Conservation (phyloP, 192 early-diverging fungal genomes). For the Chytriomyces hyalinus region DNA sequence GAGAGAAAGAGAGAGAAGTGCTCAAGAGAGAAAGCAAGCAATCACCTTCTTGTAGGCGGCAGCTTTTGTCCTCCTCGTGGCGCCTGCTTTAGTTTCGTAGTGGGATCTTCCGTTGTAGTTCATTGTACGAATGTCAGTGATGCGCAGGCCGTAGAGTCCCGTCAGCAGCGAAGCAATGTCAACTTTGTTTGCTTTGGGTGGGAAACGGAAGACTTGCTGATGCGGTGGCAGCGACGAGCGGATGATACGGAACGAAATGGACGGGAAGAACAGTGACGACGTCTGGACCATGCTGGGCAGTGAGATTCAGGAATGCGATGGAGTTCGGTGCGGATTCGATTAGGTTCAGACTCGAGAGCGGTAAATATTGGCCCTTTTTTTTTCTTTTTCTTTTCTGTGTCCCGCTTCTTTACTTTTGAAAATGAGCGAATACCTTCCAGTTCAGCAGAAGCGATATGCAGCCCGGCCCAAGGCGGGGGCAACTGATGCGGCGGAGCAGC, state of each 20-base stretch:
- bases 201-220: slow-evolving; percentile 90
- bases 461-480: slow-evolving; percentile 54
- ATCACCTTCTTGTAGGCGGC: slow-evolving; percentile 70
- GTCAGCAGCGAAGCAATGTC: slow-evolving; percentile 87
- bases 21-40: slow-evolving; percentile 29
- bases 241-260: slow-evolving; percentile 81
- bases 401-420: not conserved
- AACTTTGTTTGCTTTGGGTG: slow-evolving; percentile 89
- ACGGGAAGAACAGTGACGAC: slow-evolving; percentile 81
- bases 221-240: slow-evolving; percentile 79
- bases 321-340: not conserved
- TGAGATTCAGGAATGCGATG: not conserved
- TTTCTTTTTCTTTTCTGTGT: slow-evolving; percentile 26
- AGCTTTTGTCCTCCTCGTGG: slow-evolving; percentile 18
- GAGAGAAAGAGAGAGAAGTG: too few species aligned
- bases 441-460: slow-evolving; percentile 32
- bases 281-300: not conserved
- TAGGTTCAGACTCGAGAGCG: slow-evolving; percentile 5
- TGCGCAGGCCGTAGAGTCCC: slow-evolving; percentile 80
- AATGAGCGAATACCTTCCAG: slow-evolving; percentile 1
- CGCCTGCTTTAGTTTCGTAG: slow-evolving; percentile 37
- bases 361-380: not conserved
- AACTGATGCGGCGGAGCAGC: slow-evolving; percentile 60
- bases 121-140: slow-evolving; percentile 88
- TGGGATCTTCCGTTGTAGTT: slow-evolving; percentile 73